Evolutionary conservation across 2,329 filamentous ascomycete species (phyloP).

Genomic region (Ascochyta clinopodiicola): DNA sequence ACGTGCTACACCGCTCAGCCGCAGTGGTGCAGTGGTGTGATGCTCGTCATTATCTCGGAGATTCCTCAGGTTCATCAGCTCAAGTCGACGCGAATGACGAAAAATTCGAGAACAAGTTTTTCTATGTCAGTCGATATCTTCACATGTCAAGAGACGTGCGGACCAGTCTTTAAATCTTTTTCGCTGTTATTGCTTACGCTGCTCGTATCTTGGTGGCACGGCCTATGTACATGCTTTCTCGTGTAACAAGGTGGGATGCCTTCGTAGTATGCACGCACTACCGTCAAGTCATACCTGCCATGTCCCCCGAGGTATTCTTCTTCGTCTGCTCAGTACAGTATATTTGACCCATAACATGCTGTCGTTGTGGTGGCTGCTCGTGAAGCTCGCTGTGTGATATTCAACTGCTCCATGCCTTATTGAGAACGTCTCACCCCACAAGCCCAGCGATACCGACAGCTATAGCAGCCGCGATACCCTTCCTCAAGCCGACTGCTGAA

Average conservation of each 20-base stretch:
- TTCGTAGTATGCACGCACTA: neutral
- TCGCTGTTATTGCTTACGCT: neutral
- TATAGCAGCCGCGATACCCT: constrained; percentile 28
- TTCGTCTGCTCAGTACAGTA: neutral
- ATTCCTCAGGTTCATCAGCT: constrained; percentile 9
- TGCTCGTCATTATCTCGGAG: constrained; percentile 16
- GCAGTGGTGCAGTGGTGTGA: constrained; percentile 23
- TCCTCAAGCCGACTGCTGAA: constrained; percentile 19
- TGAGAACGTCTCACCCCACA: constrained; percentile 18
- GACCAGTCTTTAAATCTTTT: neutral
- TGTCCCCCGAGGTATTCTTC: neutral
- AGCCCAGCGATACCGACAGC: constrained; percentile 33
- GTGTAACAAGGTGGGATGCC: neutral
- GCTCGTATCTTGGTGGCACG: neutral
- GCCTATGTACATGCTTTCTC: neutral
- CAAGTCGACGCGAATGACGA: neutral
- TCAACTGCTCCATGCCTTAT: neutral
- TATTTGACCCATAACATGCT: neutral
- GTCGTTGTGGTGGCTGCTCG: neutral
- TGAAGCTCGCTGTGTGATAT: neutral
- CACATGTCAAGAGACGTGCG: neutral
- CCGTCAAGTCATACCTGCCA: neutral
- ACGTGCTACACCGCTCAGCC: constrained; percentile 1
- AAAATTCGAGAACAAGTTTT: neutral
- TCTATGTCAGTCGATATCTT: neutral